Evolutionary conservation across 768 basidiomycete species (phyloP), one percentile per base, ranked within the genome.

Genomic region (Leccinum variicolor): DNA sequence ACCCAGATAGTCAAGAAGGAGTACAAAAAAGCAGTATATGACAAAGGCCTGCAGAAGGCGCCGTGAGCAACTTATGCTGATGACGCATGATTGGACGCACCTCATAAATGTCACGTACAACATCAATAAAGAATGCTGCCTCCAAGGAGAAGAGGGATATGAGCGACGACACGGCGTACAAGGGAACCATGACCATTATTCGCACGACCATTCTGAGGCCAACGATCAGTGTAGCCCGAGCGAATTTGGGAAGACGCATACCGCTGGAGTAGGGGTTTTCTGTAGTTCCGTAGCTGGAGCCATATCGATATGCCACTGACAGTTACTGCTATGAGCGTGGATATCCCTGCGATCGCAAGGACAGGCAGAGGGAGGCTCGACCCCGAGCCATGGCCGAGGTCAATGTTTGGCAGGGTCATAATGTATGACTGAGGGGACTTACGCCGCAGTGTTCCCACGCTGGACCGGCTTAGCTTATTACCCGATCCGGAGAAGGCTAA

Each of bases 121-220:
- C 93, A 70, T 99, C 97, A 59, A 99, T 95, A 60, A 97, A 87
- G 76, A 98, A 98, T 0, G 97, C 97, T 2, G 90, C 93, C 68
- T 96, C 90, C 54, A 98, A 77, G 0, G 94, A 97, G 76, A 94
- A 92, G 41, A 99, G 78, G 0, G 96, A 93, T 60, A 98, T 93
- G 63, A 98, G 78, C 4, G 93, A 94, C 0, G 97, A 82, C 28
- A 98, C 78, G 1, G 86, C 93, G 70, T 99, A 98, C 28, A 98
- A 76, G 0, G 96, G 96, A 6, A 92, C 92, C 94, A 98, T 98
- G 64, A 98, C 61, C 90, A 98, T 94, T 69, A 98, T 97, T 49
- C 97, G 83, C 46, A 97, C 81, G 50, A 96, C 94, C 83, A 92
- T 90, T 62, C 96, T 90, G 9, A 45, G 55, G 33, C 53, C 64